Evolutionary conservation across 2,329 filamentous ascomycete species (phyloP).

Genomic region (Escovopsis weberi): DNA sequence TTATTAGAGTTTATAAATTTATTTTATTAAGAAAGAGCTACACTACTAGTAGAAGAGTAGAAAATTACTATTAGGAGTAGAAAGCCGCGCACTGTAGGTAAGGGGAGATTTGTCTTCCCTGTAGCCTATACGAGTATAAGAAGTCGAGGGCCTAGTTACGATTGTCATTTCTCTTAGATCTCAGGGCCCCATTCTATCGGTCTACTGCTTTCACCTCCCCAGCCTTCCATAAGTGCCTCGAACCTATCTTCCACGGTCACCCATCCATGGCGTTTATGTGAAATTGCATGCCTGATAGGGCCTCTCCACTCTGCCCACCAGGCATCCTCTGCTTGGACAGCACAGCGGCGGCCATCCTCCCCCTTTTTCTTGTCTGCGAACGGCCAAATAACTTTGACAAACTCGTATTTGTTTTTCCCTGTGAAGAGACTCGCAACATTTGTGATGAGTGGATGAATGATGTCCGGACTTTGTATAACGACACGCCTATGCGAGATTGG

Average conservation of each 20-base stretch:
- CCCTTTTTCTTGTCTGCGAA: constrained; percentile 35
- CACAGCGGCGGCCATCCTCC: constrained; percentile 28
- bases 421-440: constrained; percentile 35
- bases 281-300: constrained; percentile 28
- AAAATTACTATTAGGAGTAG: no score
- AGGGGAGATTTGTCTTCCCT: background rate
- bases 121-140: background rate
- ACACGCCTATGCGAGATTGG: constrained; percentile 35
- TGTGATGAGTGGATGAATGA: constrained; percentile 39
- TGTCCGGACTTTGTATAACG: constrained; percentile 35
- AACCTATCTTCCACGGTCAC: constrained; percentile 39
- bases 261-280: constrained; percentile 24
- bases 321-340: constrained; percentile 40
- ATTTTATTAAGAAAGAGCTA: no score
- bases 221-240: constrained; percentile 36
- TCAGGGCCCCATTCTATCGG: constrained; percentile 32
- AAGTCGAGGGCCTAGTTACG: no score
- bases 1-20: no score
- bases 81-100: no score
- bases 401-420: constrained; percentile 39
- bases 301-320: constrained; percentile 34
- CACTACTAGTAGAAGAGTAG: no score
- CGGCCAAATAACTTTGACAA: constrained; percentile 41
- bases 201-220: constrained; percentile 18
- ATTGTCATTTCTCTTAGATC: no score